phyloP scores from a whole-genome alignment of 1,139 yeast genomes.

The Suhomyces bribrorum region DNA sequence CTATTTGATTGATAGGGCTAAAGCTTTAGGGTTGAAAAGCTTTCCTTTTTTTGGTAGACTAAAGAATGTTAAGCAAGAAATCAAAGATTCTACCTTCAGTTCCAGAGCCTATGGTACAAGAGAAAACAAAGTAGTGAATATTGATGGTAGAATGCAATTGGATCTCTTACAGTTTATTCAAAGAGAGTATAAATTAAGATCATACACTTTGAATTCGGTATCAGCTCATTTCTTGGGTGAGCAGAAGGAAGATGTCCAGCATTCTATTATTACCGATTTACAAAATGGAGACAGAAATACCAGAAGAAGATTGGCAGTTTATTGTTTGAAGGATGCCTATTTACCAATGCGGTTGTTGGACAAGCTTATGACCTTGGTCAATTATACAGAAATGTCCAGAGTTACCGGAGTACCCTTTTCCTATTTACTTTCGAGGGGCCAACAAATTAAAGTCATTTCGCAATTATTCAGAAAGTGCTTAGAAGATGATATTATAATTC shows the following conservation, averaged over 20 bases:
- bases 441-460: conserved; percentile 94
- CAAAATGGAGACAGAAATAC: conserved; percentile 93
- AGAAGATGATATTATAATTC: conserved; percentile 81
- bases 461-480: conserved; percentile 92
- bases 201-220: conserved; percentile 93
- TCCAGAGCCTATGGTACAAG: conserved; percentile 97
- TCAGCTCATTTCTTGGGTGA: conserved; percentile 93
- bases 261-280: conserved; percentile 90
- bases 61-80: conserved; percentile 65
- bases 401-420: conserved; percentile 99
- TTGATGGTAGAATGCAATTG: conserved; percentile 94
- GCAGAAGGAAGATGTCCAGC: conserved; percentile 98
- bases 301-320: conserved; percentile 91
- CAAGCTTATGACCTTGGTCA: conserved; percentile 92
- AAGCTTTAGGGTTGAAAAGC: conserved; percentile 59
- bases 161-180: conserved; percentile 92
- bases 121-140: conserved; percentile 86
- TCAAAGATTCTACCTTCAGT: conserved; percentile 79
- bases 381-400: conserved; percentile 98
- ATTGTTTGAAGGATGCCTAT: conserved; percentile 95
- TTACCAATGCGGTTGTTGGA: conserved; percentile 85
- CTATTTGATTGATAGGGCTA: conserved; percentile 84
- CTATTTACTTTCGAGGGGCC: conserved; percentile 85
- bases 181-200: conserved; percentile 90
- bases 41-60: conserved; percentile 92